Evolutionary conservation across 805 yeast species (phyloP).

Genomic region (Maudiozyma barnettii): DNA sequence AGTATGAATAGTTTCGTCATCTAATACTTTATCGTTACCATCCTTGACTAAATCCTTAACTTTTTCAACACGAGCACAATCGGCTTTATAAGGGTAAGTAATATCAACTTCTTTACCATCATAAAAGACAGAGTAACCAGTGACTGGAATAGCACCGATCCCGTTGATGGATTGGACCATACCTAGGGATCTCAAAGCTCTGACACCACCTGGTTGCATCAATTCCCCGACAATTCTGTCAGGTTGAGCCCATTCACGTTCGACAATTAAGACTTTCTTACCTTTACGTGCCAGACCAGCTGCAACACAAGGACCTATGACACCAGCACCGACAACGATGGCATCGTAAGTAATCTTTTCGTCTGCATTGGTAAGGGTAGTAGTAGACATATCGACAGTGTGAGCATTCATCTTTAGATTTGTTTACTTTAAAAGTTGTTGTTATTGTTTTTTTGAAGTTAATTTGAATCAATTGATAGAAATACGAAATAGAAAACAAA

Average conservation of each 20-base stretch:
- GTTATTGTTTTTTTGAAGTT: no score
- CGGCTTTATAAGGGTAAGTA: slow-evolving; percentile 62
- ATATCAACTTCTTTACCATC: slow-evolving; percentile 48
- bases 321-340: slow-evolving; percentile 97
- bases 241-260: slow-evolving; percentile 86
- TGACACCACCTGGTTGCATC: slow-evolving; percentile 93
- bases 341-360: slow-evolving; percentile 50
- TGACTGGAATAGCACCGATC: slow-evolving; percentile 58
- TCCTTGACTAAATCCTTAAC: slow-evolving; percentile 47
- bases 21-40: slow-evolving; percentile 47
- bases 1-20: slow-evolving; percentile 40
- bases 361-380: slow-evolving; percentile 22
- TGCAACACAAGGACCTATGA: slow-evolving; percentile 89
- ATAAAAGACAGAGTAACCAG: slow-evolving; percentile 75
- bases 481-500: no score
- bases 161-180: slow-evolving; percentile 48
- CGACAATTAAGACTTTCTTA: slow-evolving; percentile 61
- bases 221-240: slow-evolving; percentile 96
- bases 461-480: no score
- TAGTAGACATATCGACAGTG: not conserved
- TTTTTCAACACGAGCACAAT: slow-evolving; percentile 37
- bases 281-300: slow-evolving; percentile 87
- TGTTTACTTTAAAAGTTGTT: no score
- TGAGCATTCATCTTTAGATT: not conserved
- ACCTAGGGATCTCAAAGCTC: slow-evolving; percentile 73